Conservation (phyloP, 495 filamentous ascomycete species). For the Penicillium coffeae region DNA sequence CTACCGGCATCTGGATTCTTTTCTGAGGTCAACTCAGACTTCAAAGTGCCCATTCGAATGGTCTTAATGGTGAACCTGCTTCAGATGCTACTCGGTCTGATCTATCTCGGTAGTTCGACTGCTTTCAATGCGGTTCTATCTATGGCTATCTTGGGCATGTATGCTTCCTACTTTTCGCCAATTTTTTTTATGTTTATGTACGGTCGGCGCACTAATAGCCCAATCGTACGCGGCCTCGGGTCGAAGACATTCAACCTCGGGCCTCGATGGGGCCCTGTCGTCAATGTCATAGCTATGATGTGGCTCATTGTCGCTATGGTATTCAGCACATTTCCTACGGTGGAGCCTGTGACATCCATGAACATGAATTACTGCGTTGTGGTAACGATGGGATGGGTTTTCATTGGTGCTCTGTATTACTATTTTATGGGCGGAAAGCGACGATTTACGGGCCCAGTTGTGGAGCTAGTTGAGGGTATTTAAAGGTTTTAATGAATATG, state of each 20-base stretch:
- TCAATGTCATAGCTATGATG: constrained; percentile 14
- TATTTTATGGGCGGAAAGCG: constrained; percentile 15
- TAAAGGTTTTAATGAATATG: background rate
- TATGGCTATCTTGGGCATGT: constrained; percentile 35
- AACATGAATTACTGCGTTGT: constrained; percentile 26
- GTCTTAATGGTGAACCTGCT: constrained; percentile 15
- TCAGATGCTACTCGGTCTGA: constrained; percentile 35
- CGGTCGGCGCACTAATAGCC: constrained; percentile 6
- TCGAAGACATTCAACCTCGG: constrained; percentile 15
- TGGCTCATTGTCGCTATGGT: constrained; percentile 22
- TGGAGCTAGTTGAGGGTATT: constrained; percentile 16
- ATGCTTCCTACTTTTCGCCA: constrained; percentile 33
- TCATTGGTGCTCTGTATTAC: constrained; percentile 18
- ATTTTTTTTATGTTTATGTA: constrained; percentile 22
- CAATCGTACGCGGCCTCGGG: constrained; percentile 7
- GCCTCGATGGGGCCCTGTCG: constrained; percentile 11
- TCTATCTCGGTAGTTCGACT: constrained; percentile 39
- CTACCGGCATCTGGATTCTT: constrained; percentile 14
- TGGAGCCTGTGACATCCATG: constrained; percentile 17
- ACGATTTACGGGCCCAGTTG: constrained; percentile 15
- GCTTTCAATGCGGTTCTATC: constrained; percentile 44
- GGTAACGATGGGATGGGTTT: constrained; percentile 21
- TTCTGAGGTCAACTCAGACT: constrained; percentile 10
- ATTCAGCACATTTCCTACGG: constrained; percentile 22
- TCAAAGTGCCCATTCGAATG: constrained; percentile 22